Evolutionary conservation across 352 stramenopile genomes (phyloP).

Genomic region (Phytophthora sansomeana): DNA sequence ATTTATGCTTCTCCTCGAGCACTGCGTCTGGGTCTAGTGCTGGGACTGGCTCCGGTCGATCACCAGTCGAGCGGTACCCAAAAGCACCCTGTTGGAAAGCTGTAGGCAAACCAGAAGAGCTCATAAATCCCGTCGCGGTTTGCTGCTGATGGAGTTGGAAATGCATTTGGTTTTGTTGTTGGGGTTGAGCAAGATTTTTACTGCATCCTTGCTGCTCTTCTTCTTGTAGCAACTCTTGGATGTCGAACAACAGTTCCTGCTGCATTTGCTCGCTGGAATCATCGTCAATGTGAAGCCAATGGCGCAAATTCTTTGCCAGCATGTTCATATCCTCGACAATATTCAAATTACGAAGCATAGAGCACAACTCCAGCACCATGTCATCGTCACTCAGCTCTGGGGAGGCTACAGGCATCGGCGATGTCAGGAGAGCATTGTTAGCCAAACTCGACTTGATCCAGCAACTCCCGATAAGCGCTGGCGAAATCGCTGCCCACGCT

Average conservation of each 20-base stretch:
- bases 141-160: slow-evolving; percentile 28
- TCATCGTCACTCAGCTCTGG: slow-evolving; percentile 42
- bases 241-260: slow-evolving; percentile 52
- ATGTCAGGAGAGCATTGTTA: slow-evolving; percentile 2
- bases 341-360: slow-evolving; percentile 42
- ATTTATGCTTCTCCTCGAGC: slow-evolving; percentile 41
- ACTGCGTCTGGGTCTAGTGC: slow-evolving; percentile 11
- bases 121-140: slow-evolving; percentile 11
- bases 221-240: slow-evolving; percentile 51
- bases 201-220: slow-evolving; percentile 37
- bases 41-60: not conserved
- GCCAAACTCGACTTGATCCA: slow-evolving; percentile 49
- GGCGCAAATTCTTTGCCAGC: slow-evolving; percentile 48
- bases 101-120: slow-evolving; percentile 9
- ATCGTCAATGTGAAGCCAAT: slow-evolving; percentile 52
- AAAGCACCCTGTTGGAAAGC: slow-evolving; percentile 14
- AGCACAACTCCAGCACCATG: slow-evolving; percentile 47
- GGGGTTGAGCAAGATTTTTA: slow-evolving; percentile 4
- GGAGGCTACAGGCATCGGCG: not conserved
- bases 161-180: slow-evolving; percentile 22
- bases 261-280: slow-evolving; percentile 64
- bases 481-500: slow-evolving; percentile 42
- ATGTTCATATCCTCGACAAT: slow-evolving; percentile 40
- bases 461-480: slow-evolving; percentile 28
- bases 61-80: slow-evolving; percentile 9